phyloP scores from a whole-genome alignment of 2,329 filamentous ascomycete genomes.

The Alternaria longipes region DNA sequence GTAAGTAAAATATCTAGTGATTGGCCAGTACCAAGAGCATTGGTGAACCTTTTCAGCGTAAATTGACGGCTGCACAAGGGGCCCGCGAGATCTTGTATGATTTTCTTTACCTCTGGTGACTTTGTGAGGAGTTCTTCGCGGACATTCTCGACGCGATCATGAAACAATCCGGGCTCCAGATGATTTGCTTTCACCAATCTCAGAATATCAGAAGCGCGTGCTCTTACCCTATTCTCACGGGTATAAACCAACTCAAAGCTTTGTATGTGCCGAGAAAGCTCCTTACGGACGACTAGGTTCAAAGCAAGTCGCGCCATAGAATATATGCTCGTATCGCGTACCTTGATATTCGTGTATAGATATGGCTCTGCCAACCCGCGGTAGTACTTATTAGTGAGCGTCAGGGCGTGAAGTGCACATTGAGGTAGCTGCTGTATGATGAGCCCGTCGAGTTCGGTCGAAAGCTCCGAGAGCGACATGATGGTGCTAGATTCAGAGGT shows the following conservation, averaged over 20 bases:
- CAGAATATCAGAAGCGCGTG: no score
- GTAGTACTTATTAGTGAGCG: not conserved
- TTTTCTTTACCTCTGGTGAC: not conserved
- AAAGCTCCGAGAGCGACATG: not conserved
- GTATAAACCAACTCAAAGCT: not conserved
- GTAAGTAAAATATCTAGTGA: not conserved
- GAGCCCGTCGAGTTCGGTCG: not conserved
- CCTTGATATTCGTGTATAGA: not conserved
- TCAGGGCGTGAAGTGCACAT: not conserved
- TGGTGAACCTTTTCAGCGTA: not conserved
- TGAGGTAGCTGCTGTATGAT: not conserved
- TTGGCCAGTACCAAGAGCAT: not conserved
- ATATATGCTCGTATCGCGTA: not conserved
- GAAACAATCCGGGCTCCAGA: accelerated
- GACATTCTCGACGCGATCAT: not conserved
- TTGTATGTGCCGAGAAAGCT: not conserved
- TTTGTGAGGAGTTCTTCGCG: not conserved
- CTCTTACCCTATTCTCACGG: not conserved
- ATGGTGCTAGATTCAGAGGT: not conserved
- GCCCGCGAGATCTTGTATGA: not conserved
- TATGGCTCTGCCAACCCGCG: not conserved
- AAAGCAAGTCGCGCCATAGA: not conserved
- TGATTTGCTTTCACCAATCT: not conserved
- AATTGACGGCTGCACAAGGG: not conserved
- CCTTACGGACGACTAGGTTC: not conserved